Evolutionary conservation across 371 early-diverging fungal genomes (phyloP).

Genomic region (Saksenaea oblongispora): DNA sequence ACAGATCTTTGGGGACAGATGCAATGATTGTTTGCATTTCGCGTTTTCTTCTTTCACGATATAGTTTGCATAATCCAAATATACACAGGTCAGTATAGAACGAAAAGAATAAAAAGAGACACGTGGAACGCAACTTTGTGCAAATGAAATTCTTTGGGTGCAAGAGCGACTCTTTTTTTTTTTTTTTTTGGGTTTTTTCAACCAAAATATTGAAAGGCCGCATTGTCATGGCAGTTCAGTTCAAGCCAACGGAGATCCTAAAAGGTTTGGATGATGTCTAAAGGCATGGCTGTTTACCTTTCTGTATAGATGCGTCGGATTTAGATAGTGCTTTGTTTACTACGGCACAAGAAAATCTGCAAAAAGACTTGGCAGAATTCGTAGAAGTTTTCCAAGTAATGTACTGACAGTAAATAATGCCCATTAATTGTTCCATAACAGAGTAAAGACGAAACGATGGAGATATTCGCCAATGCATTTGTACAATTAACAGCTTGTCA

Average conservation of each 20-base stretch:
- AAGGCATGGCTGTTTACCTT: neutral
- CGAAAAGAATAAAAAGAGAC: too few relatives aligned
- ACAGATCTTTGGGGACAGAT: too few relatives aligned
- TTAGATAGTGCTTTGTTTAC: conserved; percentile 9
- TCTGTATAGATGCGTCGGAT: neutral
- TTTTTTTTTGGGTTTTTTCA: neutral
- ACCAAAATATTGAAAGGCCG: neutral
- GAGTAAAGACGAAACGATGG: neutral
- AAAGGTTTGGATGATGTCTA: neutral
- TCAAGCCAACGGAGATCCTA: neutral
- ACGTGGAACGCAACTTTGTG: too few relatives aligned
- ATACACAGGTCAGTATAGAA: too few relatives aligned
- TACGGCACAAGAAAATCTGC: conserved; percentile 8
- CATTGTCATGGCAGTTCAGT: neutral
- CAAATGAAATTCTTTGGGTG: too few relatives aligned
- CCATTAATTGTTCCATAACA: neutral
- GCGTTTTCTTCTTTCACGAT: too few relatives aligned
- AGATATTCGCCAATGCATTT: conserved; percentile 10
- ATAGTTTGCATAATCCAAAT: too few relatives aligned
- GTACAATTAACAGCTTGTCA: conserved; percentile 15
- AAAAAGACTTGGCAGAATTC: conserved; percentile 7
- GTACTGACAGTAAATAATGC: too few relatives aligned
- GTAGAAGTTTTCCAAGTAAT: conserved; percentile 12
- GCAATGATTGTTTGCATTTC: too few relatives aligned
- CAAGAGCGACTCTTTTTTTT: too few relatives aligned